phyloP scores from a whole-genome alignment of 768 basidiomycete species.

The Termitomyces eurrhizus region DNA sequence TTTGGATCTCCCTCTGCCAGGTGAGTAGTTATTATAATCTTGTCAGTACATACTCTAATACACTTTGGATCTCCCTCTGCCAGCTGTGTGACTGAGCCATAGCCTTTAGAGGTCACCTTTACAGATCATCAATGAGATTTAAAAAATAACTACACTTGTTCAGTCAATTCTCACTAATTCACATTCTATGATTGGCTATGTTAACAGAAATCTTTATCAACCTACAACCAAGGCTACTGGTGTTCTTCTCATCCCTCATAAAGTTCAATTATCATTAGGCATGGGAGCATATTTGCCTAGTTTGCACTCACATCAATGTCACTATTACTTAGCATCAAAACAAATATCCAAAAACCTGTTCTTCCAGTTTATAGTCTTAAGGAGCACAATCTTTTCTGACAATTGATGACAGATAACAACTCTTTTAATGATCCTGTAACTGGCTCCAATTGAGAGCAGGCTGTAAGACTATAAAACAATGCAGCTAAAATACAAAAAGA shows the following conservation, averaged over 20 bases:
- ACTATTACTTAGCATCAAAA: not conserved
- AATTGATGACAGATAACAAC: not conserved
- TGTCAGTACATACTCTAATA: too few relatives aligned
- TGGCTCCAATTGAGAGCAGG: not conserved
- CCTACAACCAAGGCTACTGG: constrained; percentile 1
- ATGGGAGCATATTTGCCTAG: not conserved
- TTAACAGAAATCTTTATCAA: constrained; percentile 7
- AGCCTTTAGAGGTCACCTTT: too few relatives aligned
- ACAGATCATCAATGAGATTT: constrained; percentile 12
- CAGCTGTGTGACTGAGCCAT: too few relatives aligned
- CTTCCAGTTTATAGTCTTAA: not conserved
- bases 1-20: too few relatives aligned
- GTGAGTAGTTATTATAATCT: too few relatives aligned
- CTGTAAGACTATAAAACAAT: not conserved
- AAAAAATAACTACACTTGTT: not conserved
- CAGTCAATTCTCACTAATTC: not conserved
- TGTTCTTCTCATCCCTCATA: constrained; percentile 6
- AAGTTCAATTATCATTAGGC: not conserved
- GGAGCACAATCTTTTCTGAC: not conserved
- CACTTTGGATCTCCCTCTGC: too few relatives aligned
- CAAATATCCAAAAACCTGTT: not conserved
- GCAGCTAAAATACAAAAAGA: not conserved
- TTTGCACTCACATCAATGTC: not conserved
- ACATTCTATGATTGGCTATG: constrained; percentile 4
- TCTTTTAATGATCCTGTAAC: not conserved